phyloP scores from a whole-genome alignment of 2,329 filamentous ascomycete species.

The Penicillium sp. region DNA sequence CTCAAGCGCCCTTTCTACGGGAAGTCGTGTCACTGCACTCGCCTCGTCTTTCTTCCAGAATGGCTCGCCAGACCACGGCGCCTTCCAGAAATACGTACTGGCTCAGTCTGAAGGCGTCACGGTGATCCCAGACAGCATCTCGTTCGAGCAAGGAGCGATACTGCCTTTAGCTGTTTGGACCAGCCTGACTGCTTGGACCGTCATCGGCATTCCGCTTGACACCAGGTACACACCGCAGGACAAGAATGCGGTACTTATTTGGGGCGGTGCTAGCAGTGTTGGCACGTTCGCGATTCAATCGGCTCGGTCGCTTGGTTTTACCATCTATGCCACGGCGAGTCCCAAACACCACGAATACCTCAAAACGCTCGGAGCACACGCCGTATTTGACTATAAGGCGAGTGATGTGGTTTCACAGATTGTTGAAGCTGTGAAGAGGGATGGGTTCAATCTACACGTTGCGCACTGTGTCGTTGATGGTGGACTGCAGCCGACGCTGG shows the following conservation, averaged over 20 bases:
- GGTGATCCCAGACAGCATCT: constrained; percentile 29
- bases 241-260: constrained; percentile 40
- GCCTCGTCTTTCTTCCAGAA: constrained; percentile 21
- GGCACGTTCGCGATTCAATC: constrained; percentile 31
- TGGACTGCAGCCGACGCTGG: constrained; percentile 19
- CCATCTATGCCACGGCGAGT: constrained; percentile 44
- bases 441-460: constrained; percentile 16
- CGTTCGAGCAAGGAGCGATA: constrained; percentile 29
- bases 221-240: constrained; percentile 22
- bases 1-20: constrained; percentile 22
- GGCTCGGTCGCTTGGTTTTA: constrained; percentile 44
- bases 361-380: constrained; percentile 38
- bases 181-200: constrained; percentile 26
- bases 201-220: constrained; percentile 27
- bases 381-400: constrained; percentile 28
- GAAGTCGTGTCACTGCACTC: constrained; percentile 33
- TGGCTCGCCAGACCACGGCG: constrained; percentile 30
- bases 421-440: constrained; percentile 21
- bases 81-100: constrained; percentile 31
- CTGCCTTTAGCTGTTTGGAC: constrained; percentile 30
- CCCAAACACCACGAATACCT: constrained; percentile 42
- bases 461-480: constrained; percentile 17
- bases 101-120: constrained; percentile 33
- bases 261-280: constrained; percentile 50
- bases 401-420: constrained; percentile 34